Evolutionary conservation across 805 yeast genomes (phyloP).

Genomic region (Jamesozyma spencerorum): DNA sequence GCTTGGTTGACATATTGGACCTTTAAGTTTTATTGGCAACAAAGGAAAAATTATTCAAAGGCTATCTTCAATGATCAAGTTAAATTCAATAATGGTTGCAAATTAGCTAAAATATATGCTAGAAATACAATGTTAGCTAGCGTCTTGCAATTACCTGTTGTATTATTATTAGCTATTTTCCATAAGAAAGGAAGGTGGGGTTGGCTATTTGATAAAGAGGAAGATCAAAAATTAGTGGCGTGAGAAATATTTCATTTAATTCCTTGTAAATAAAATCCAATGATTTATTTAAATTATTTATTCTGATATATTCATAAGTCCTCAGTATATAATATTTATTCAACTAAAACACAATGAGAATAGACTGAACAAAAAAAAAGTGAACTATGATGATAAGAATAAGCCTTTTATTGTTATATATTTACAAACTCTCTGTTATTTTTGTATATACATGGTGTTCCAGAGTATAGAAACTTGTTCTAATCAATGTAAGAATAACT

Average conservation of each 20-base stretch:
- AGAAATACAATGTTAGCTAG: conserved; percentile 87
- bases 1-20: conserved; percentile 81
- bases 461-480: neutral
- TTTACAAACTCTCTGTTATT: neutral
- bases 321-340: too few relatives aligned
- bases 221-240: conserved; percentile 6
- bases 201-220: conserved; percentile 36
- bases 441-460: neutral
- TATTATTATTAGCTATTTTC: conserved; percentile 81
- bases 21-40: conserved; percentile 78
- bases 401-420: neutral
- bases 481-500: too few relatives aligned
- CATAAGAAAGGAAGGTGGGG: conserved; percentile 97
- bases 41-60: conserved; percentile 45
- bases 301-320: too few relatives aligned
- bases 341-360: too few relatives aligned
- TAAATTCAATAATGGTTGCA: conserved; percentile 44
- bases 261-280: neutral
- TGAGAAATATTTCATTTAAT: neutral
- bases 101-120: conserved; percentile 60
- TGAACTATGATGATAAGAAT: too few relatives aligned
- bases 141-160: conserved; percentile 87
- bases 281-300: neutral
- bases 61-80: conserved; percentile 27
- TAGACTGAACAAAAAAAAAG: too few relatives aligned